A percentile compares a stretch with the other conserved stretches of the same genome.
Evolutionary conservation across 352 stramenopile species (phyloP).

Genomic region (Peronospora tabacina): DNA sequence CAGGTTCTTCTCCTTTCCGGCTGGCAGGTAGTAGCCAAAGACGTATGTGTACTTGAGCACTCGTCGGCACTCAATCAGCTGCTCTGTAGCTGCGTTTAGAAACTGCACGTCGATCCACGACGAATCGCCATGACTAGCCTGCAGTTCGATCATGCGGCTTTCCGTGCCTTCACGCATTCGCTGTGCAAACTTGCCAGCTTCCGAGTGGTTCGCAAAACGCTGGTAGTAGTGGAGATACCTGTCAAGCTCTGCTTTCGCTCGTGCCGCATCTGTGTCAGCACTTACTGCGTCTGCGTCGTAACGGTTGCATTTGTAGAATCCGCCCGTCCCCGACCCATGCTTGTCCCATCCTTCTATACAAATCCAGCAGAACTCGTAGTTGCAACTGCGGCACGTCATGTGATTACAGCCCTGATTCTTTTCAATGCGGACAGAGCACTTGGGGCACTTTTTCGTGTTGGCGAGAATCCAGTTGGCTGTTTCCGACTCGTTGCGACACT

Average conservation of each 20-base stretch:
- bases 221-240: constrained; percentile 99
- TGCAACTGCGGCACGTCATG: constrained; percentile 94
- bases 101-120: constrained; percentile 99
- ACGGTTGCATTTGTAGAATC: constrained; percentile 99
- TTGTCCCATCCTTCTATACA: constrained; percentile 95
- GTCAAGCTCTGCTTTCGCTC: constrained; percentile 95
- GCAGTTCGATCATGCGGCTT: constrained; percentile 92
- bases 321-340: constrained; percentile 93
- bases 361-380: constrained; percentile 97
- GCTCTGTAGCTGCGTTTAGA: constrained; percentile 92
- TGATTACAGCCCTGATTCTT: constrained; percentile 99
- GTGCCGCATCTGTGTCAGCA: constrained; percentile 80
- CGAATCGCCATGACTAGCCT: constrained; percentile 85
- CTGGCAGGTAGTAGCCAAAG: constrained; percentile 91
- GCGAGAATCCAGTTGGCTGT: constrained; percentile 99
- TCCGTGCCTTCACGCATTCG: constrained; percentile 94
- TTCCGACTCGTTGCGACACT: constrained; percentile 96
- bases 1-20: constrained; percentile 87
- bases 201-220: constrained; percentile 94
- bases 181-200: constrained; percentile 95
- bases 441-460: constrained; percentile 99
- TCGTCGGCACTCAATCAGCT: constrained; percentile 95
- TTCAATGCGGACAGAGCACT: constrained; percentile 97
- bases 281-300: constrained; percentile 75
- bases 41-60: constrained; percentile 98